phyloP scores from a whole-genome alignment of 208 protist genomes.

The Leishmania major region DNA sequence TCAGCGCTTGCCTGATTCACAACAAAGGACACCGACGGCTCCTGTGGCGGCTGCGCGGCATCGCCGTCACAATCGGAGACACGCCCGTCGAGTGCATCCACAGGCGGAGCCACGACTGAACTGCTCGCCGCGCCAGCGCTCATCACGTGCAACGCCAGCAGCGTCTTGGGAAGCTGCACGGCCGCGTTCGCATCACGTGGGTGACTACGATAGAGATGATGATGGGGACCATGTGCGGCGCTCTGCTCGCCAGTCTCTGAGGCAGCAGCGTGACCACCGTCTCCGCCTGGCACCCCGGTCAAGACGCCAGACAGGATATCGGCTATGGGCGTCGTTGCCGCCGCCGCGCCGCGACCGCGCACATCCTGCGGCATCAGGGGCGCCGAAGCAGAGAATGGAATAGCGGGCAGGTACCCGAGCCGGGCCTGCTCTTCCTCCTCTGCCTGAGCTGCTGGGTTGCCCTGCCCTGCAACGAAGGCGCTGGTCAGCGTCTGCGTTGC shows the following conservation, averaged over 20 bases:
- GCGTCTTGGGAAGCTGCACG: slow-evolving; percentile 14
- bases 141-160: slow-evolving; percentile 27
- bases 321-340: not conserved
- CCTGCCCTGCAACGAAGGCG: not conserved
- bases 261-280: not conserved
- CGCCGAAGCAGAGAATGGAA: not conserved
- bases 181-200: not conserved
- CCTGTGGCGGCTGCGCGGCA: not conserved
- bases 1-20: not conserved
- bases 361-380: not conserved
- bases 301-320: slow-evolving; percentile 1
- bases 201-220: not conserved
- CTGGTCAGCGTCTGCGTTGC: not conserved
- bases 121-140: not conserved
- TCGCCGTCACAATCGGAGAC: not conserved
- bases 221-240: not conserved
- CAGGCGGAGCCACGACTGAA: not conserved
- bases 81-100: not conserved
- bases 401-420: not conserved
- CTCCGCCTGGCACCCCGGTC: not conserved
- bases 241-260: too few species aligned
- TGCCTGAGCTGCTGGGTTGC: not conserved
- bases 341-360: not conserved
- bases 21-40: not conserved
- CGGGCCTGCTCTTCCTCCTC: not conserved